Conservation (phyloP, 148 eudicot genomes). For the Diospyros kaki region DNA sequence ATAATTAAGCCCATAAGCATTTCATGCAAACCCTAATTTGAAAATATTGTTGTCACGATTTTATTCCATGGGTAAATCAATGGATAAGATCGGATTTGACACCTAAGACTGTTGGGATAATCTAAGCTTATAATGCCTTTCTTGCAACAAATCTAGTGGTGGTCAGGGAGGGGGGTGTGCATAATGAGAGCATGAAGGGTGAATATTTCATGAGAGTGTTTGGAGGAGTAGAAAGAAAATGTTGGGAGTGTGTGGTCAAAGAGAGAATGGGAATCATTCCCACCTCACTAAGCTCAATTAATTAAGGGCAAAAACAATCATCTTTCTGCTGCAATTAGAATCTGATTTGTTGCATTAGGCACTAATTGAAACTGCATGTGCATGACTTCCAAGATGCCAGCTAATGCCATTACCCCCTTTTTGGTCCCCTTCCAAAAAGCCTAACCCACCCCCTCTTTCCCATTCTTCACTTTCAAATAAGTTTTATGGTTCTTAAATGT, state of each 20-base stretch:
- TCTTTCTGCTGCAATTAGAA: background rate
- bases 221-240: too few species aligned
- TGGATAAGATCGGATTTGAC: background rate
- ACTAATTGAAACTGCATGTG: slow-evolving; percentile 10
- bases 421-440: slow-evolving; percentile 8
- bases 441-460: background rate
- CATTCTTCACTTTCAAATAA: too few species aligned
- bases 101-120: background rate
- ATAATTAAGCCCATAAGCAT: background rate
- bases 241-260: background rate
- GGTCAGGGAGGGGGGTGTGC: background rate
- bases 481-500: too few species aligned
- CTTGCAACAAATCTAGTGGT: background rate
- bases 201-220: too few species aligned
- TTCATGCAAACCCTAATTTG: background rate
- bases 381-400: slow-evolving; percentile 10
- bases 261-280: background rate
- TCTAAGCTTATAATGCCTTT: background rate
- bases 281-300: background rate
- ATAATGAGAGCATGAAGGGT: too few species aligned
- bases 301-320: background rate
- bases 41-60: background rate
- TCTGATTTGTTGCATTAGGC: slow-evolving; percentile 12
- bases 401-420: background rate
- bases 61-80: background rate